Evolutionary conservation across 768 basidiomycete species (phyloP).

Genomic region (Hygrophoropsis aurantiaca): DNA sequence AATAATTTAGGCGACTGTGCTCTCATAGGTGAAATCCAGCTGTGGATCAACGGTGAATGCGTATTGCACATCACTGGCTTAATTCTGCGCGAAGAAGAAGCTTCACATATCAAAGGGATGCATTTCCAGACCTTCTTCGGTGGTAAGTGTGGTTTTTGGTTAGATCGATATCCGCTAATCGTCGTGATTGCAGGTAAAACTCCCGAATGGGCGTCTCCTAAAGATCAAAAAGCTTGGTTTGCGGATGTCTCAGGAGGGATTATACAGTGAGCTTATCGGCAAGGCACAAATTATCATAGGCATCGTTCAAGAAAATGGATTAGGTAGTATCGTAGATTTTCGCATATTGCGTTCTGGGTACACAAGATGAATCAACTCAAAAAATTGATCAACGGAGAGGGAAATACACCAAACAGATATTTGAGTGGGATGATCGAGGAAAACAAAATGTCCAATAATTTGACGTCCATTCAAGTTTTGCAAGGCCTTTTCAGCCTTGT

Average conservation of each 20-base stretch:
- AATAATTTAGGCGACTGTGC: neutral
- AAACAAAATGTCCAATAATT: too few species aligned
- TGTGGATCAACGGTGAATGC: constrained; percentile 61
- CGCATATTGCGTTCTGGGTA: too few species aligned
- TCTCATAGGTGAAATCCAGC: constrained; percentile 56
- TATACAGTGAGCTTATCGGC: too few species aligned
- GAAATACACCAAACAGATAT: too few species aligned
- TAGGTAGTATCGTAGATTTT: too few species aligned
- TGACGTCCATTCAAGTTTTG: too few species aligned
- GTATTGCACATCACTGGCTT: constrained; percentile 54
- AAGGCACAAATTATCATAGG: too few species aligned
- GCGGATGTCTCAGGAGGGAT: constrained; percentile 53
- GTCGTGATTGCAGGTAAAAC: constrained; percentile 40
- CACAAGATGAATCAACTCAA: too few species aligned
- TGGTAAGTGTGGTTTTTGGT: constrained; percentile 35
- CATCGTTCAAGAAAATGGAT: too few species aligned
- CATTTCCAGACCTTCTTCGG: constrained; percentile 83
- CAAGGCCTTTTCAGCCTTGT: too few species aligned
- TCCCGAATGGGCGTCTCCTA: constrained; percentile 60
- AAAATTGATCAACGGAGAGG: too few species aligned
- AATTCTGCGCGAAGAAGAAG: constrained; percentile 38
- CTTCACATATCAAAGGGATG: constrained; percentile 58
- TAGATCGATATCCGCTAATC: neutral
- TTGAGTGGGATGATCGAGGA: too few species aligned
- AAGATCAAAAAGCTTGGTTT: constrained; percentile 60